phyloP scores from a whole-genome alignment of 257 asterid genomes.

The Solanum piurae region DNA sequence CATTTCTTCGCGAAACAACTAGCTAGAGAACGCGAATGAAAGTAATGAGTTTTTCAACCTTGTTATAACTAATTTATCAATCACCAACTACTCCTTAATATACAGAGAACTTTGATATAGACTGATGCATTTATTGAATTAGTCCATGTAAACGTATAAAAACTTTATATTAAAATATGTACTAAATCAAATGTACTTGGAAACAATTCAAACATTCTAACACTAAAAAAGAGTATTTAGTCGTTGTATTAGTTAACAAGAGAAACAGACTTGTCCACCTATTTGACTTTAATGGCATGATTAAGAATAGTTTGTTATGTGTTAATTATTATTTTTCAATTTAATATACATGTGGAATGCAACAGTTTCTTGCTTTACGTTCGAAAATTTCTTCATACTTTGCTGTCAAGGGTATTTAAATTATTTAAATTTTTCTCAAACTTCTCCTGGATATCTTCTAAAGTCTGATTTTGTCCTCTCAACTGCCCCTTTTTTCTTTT shows the following conservation, averaged over 20 bases:
- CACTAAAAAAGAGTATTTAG: not conserved
- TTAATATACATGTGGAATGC: not conserved
- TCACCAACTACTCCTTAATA: not conserved
- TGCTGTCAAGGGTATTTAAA: not conserved
- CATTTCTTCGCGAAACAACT: not conserved
- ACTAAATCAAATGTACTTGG: not conserved
- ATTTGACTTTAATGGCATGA: not conserved
- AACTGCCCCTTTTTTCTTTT: not conserved
- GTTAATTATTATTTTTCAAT: not conserved
- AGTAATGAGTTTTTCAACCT: not conserved
- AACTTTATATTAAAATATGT: not conserved
- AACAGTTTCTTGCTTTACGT: not conserved
- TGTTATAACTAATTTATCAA: not conserved
- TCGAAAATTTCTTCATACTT: not conserved
- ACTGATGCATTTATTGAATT: not conserved
- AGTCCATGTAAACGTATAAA: not conserved
- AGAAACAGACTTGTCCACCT: not conserved
- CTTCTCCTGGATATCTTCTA: not conserved
- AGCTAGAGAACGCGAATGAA: not conserved
- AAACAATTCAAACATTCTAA: not conserved
- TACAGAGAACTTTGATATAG: not conserved
- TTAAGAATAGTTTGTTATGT: not conserved
- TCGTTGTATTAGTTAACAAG: slow-evolving; percentile 2
- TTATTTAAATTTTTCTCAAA: not conserved
- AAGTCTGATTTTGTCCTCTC: not conserved